Evolutionary conservation across 345 rosid genomes (phyloP).

Genomic region (Syzygium grande): DNA sequence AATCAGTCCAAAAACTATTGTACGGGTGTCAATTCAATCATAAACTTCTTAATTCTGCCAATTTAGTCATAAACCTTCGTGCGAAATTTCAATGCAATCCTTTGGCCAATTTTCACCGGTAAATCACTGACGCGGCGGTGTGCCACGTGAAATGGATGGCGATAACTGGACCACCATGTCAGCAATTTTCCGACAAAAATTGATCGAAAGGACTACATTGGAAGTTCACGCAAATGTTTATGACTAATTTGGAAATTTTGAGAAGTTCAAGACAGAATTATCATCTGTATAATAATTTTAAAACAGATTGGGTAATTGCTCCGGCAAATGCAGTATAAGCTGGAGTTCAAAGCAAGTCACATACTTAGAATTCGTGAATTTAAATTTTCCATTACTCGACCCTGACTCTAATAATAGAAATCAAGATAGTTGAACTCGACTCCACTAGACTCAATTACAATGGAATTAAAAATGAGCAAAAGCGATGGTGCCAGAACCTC

Average conservation of each 20-base stretch:
- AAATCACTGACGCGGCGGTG: fast-evolving
- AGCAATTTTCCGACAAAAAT: fast-evolving
- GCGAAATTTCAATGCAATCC: neutral
- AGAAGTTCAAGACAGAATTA: neutral
- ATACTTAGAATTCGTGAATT: neutral
- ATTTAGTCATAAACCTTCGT: fast-evolving
- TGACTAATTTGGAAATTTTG: neutral
- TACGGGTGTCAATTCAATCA: neutral
- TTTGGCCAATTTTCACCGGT: fast-evolving
- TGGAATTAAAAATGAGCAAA: neutral
- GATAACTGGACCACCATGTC: fast-evolving
- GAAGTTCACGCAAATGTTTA: no score
- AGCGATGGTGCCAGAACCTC: no score
- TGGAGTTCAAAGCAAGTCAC: neutral
- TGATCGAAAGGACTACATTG: fast-evolving
- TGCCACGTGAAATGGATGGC: fast-evolving
- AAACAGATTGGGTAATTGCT: neutral
- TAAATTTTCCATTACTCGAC: neutral
- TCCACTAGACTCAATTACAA: neutral
- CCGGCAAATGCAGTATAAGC: neutral
- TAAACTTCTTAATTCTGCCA: neutral
- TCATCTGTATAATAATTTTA: fast-evolving
- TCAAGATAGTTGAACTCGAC: neutral
- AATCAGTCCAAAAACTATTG: neutral
- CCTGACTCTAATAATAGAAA: neutral